Conservation (phyloP, 169 alveolate genomes). For the Amoebophrya sp. region DNA sequence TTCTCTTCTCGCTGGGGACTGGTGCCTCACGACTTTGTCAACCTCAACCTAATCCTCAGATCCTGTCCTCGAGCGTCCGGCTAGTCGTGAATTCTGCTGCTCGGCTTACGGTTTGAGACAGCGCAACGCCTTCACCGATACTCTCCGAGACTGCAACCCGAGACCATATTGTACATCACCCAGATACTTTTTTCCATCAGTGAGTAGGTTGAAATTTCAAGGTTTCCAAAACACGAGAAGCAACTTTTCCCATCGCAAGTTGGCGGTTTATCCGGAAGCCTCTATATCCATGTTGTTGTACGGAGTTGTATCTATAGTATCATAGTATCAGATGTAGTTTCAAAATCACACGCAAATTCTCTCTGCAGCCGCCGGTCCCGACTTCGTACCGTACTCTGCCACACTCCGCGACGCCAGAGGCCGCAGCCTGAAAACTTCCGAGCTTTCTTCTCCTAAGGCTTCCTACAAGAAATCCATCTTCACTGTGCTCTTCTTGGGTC, state of each 20-base stretch:
- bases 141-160: slow-evolving; percentile 21
- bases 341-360: not conserved
- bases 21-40: too few species aligned
- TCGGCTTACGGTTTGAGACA: not conserved
- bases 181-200: not conserved
- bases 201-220: too few species aligned
- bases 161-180: not conserved
- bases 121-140: slow-evolving; percentile 5
- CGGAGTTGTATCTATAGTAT: not conserved
- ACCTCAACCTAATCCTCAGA: too few species aligned
- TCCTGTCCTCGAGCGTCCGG: slow-evolving; percentile 14
- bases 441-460: too few species aligned
- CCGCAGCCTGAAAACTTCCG: not conserved
- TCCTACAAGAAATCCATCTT: too few species aligned
- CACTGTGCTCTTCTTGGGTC: too few species aligned
- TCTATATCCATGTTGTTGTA: not conserved
- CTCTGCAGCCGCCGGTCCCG: slow-evolving; percentile 21
- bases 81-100: not conserved
- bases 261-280: too few species aligned
- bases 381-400: not conserved
- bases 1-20: too few species aligned
- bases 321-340: not conserved
- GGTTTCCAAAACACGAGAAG: too few species aligned
- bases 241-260: too few species aligned
- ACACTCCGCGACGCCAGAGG: not conserved